Percentiles rank a stretch among this genome's conserved stretches.
phyloP scores from a whole-genome alignment of 140 eudicot genomes.

The Bidens hawaiensis region DNA sequence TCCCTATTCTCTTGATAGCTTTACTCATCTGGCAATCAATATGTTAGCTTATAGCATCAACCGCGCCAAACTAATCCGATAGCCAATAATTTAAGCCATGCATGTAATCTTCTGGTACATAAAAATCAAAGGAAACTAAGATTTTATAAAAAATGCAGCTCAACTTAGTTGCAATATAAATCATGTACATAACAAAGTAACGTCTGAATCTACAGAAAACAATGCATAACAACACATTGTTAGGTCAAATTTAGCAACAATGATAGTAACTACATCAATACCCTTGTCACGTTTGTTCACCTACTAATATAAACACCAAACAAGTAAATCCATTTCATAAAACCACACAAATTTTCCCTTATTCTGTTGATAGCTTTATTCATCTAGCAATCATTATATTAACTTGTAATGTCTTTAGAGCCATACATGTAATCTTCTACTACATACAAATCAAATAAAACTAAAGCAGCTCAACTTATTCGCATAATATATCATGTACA shows the following conservation, averaged over 20 bases:
- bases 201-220: slow-evolving; percentile 4
- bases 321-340: too few species aligned
- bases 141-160: neutral
- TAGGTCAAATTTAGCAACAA: slow-evolving; percentile 1
- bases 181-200: neutral
- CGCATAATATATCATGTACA: too few species aligned
- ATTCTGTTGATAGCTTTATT: too few species aligned
- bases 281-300: too few species aligned
- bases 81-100: slow-evolving; percentile 2
- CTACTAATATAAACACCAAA: too few species aligned
- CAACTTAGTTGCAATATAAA: neutral
- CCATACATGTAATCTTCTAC: too few species aligned
- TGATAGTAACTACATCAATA: neutral
- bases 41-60: neutral
- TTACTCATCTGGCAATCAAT: slow-evolving; percentile 4
- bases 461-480: too few species aligned
- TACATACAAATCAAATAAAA: too few species aligned
- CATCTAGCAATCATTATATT: too few species aligned
- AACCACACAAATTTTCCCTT: too few species aligned
- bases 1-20: neutral
- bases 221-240: neutral
- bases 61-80: neutral
- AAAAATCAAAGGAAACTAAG: neutral
- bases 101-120: neutral
- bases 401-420: too few species aligned